These are phyloP conservation scores for Balamuthia mandrillaris DNA, from an alignment of 208 protist species.

Conservation along the genomic window DNA sequence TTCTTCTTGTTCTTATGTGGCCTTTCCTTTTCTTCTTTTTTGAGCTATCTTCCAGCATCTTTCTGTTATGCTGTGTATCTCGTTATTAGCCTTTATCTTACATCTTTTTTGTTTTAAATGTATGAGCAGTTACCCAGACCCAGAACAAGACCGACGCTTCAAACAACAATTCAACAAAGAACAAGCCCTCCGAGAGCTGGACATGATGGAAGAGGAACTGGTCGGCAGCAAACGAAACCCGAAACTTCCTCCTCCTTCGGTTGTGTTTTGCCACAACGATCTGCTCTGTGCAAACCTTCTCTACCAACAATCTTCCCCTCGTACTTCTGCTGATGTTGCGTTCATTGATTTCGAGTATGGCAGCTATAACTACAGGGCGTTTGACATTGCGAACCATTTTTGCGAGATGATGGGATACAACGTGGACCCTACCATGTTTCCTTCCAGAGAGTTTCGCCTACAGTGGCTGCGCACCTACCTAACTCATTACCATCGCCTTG, in stretches of 20 bases:
- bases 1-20: too few species aligned
- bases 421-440: background rate
- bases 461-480: slow-evolving; percentile 28
- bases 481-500: background rate
- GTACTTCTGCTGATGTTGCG: background rate
- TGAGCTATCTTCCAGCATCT: too few species aligned
- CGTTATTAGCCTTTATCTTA: too few species aligned
- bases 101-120: too few species aligned
- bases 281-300: slow-evolving; percentile 25
- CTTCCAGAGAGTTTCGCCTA: slow-evolving; percentile 15
- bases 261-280: slow-evolving; percentile 32
- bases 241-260: background rate
- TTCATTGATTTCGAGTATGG: slow-evolving; percentile 35
- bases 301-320: background rate
- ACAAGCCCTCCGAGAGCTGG: background rate
- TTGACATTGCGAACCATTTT: slow-evolving; percentile 27
- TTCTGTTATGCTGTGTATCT: too few species aligned
- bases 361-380: slow-evolving; percentile 22
- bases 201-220: slow-evolving; percentile 24
- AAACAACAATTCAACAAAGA: slow-evolving; percentile 3
- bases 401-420: slow-evolving; percentile 38
- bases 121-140: too few species aligned
- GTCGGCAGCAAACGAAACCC: too few species aligned
- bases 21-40: too few species aligned
- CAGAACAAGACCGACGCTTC: background rate